Conservation (phyloP, 345 rosid species). For the Psidium guajava region DNA sequence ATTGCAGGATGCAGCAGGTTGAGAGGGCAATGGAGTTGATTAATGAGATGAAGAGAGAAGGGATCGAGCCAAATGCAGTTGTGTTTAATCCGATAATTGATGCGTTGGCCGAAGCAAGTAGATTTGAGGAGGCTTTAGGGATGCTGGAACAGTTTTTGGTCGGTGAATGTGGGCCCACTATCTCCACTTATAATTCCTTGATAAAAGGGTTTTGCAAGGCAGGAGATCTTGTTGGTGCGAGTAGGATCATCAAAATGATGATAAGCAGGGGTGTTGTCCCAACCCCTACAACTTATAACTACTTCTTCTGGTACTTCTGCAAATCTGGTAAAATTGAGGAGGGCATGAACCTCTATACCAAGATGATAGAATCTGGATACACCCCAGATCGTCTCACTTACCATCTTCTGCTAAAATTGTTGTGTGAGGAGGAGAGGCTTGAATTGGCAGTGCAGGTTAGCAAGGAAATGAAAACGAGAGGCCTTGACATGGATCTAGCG, state of each 20-base stretch:
- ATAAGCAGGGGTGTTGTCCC: slow-evolving; percentile 55
- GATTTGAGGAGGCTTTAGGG: slow-evolving; percentile 55
- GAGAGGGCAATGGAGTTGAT: slow-evolving; percentile 59
- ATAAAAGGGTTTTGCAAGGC: slow-evolving; percentile 75
- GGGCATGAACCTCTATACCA: slow-evolving; percentile 65
- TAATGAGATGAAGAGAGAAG: slow-evolving; percentile 54
- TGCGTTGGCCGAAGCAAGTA: slow-evolving; percentile 64
- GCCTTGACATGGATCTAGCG: slow-evolving; percentile 58
- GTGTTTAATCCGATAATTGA: slow-evolving; percentile 68
- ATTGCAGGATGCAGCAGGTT: slow-evolving; percentile 52
- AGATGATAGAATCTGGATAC: slow-evolving; percentile 69
- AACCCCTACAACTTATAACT: slow-evolving; percentile 63
- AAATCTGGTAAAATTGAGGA: slow-evolving; percentile 53
- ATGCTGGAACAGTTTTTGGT: slow-evolving; percentile 61
- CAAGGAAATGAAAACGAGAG: slow-evolving; percentile 68
- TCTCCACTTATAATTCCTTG: slow-evolving; percentile 70
- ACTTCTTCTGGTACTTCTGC: slow-evolving; percentile 56
- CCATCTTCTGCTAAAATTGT: slow-evolving; percentile 70
- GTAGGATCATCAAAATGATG: slow-evolving; percentile 71
- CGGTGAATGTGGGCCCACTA: slow-evolving; percentile 57
- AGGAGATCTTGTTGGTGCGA: slow-evolving; percentile 55
- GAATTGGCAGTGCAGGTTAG: slow-evolving; percentile 58
- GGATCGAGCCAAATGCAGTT: slow-evolving; percentile 43
- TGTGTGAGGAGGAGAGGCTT: slow-evolving; percentile 66
- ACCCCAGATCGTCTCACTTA: slow-evolving; percentile 56